Evolutionary conservation across 208 protist species (phyloP), one percentile per base, ranked within the genome.

Genomic region (Trypanosoma mega): DNA sequence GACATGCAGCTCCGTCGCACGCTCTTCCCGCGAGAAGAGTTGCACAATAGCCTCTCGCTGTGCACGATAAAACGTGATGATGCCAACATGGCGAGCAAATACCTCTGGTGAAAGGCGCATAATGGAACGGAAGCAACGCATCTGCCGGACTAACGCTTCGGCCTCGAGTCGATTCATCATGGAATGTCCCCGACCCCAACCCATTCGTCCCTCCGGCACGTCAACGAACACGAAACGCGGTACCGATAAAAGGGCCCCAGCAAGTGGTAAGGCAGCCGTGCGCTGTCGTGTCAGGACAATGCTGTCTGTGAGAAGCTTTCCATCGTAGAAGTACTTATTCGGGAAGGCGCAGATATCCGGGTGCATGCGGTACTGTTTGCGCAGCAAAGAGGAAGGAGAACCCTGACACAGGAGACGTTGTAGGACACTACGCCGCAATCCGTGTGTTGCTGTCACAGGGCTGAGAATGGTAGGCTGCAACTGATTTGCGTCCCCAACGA

Each of bases 321-420:
- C 68, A 30, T 50, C 56, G 67, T 97, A 97, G 54, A 95, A 92
- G 49, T 89, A 82, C 23, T 53, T 23, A 58, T 90, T 94, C 14
- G 92, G 87, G 55, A 93, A 97, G 36, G 78, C 78, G 56, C 68
- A 82, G 44, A 97, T 89, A 62, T 85, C 77, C 21, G 83, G 83
- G 59, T 93, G 85, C 92, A 97, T 97, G 72, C 92, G 85, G 73
- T 93, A 94, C 74, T 97, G 92, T 58, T 59, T 87, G 52, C 81
- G 80, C 51, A 97, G 74, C 26, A 93, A 33, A 34, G 79, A 82
- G 11, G 80, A 82, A 26, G 33, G 57, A 54, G 81, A 60, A 0
- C 75, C 85, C 59, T 80, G 69, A 36, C 72, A 37, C n/a, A 94
- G 62, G 34, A 97, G 63, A 23, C 92, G 82, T 63, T 85, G 78